Evolutionary conservation across 768 basidiomycete genomes (phyloP).

Genomic region (Gloeophyllum trabeum): DNA sequence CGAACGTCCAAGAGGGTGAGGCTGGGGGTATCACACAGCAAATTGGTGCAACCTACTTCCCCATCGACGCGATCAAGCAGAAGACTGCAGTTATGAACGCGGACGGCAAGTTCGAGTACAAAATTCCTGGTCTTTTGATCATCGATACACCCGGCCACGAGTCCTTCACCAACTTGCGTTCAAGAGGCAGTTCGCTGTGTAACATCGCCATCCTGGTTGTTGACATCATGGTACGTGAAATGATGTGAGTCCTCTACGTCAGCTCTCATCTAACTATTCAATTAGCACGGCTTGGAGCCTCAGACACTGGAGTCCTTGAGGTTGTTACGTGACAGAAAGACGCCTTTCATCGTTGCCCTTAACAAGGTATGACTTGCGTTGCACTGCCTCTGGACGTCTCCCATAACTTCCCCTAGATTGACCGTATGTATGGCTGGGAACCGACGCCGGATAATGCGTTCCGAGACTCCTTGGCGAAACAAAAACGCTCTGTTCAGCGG

Average conservation of each 20-base stretch:
- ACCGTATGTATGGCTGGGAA: constrained; percentile 95
- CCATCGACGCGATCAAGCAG: constrained; percentile 83
- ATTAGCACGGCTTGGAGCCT: constrained; percentile 91
- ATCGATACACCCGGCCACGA: constrained; percentile 99
- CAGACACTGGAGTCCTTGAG: constrained; percentile 96
- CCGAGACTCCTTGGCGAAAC: constrained; percentile 81
- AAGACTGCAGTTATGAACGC: constrained; percentile 94
- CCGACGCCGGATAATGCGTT: constrained; percentile 87
- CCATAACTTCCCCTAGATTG: constrained; percentile 48
- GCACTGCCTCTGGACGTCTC: no score
- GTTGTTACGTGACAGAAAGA: constrained; percentile 83
- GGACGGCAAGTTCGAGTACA: constrained; percentile 84
- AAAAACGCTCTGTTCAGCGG: constrained; percentile 66
- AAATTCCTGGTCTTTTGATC: constrained; percentile 89
- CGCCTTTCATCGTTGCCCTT: constrained; percentile 96
- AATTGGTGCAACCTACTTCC: constrained; percentile 99
- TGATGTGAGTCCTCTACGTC: constrained; percentile 2
- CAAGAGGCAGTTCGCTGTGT: constrained; percentile 92
- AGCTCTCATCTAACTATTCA: constrained; percentile 1
- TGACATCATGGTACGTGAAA: constrained; percentile 75
- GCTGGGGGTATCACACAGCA: constrained; percentile 99
- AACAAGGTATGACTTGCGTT: constrained; percentile 62
- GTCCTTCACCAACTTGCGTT: constrained; percentile 94
- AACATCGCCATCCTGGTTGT: constrained; percentile 99
- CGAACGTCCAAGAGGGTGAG: constrained; percentile 98